Evolutionary conservation across 768 basidiomycete species (phyloP).

Genomic region (Collybia mongolica): DNA sequence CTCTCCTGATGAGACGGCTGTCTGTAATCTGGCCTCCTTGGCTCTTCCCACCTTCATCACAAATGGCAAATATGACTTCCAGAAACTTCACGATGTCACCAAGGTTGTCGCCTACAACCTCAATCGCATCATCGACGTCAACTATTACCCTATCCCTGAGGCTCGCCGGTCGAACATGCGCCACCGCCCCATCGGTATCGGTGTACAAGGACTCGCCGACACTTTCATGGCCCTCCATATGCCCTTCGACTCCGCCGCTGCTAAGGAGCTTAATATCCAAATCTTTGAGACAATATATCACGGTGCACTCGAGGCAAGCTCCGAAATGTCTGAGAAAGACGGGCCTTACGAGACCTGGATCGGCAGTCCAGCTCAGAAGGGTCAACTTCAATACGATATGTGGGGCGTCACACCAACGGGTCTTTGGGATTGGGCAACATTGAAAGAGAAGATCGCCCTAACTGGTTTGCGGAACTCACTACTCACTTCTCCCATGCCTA

Average conservation of each 20-base stretch:
- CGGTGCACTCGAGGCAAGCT: conserved; percentile 86
- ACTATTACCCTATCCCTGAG: conserved; percentile 94
- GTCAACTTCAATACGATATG: conserved; percentile 90
- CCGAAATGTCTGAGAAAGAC: conserved; percentile 75
- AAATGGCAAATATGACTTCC: conserved; percentile 86
- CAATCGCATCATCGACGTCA: conserved; percentile 91
- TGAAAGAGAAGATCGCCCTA: conserved; percentile 84
- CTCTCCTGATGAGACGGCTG: conserved; percentile 94
- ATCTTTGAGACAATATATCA: conserved; percentile 99
- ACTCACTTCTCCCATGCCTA: conserved; percentile 96
- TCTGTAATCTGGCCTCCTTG: conserved; percentile 97
- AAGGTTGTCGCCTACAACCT: conserved; percentile 94
- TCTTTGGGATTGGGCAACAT: conserved; percentile 90
- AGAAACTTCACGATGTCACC: conserved; percentile 89
- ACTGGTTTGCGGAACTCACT: conserved; percentile 89
- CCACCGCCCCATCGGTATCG: conserved; percentile 95
- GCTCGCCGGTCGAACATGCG: conserved; percentile 94
- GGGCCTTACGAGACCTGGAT: conserved; percentile 88
- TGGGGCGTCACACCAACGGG: conserved; percentile 90
- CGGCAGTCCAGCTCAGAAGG: conserved; percentile 88
- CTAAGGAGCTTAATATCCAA: conserved; percentile 86
- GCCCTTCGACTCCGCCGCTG: conserved; percentile 90
- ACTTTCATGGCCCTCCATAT: conserved; percentile 96
- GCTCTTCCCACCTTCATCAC: conserved; percentile 91
- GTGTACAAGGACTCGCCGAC: conserved; percentile 97